Evolutionary conservation across 805 yeast genomes (phyloP), one percentile per base, ranked within the genome.

Genomic region (Metschnikowia arizonensis): DNA sequence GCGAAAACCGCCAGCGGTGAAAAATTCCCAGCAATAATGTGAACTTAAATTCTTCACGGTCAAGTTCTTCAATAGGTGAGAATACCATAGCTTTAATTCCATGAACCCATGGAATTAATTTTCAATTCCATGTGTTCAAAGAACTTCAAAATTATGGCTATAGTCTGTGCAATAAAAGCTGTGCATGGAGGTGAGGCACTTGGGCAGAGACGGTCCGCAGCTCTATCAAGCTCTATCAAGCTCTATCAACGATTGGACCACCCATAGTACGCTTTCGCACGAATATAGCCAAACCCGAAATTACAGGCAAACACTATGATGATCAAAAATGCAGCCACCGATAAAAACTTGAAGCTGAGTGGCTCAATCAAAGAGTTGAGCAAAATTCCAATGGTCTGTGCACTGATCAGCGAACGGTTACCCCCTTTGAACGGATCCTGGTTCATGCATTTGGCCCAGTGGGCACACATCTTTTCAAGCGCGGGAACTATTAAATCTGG

Each of bases 371-470:
- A 68, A 0, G 83, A 76, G 54, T 83, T 82, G 9, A 83, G 53
- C 12, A 84, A 66, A 40, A 77, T 63, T 0, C 89, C 90, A 2
- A 85, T 53, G 0, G 83, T 75, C 45, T 78, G 80, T 1, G 87
- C 86, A 48, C 81, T 75, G 10, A 83, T 66, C 35, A 74, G 70
- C 1, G 87, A 72, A 31, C 57, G 59, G 53, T 80, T 74, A 3
- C 82, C 79, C 44, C 61, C 50, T 56, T 72, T 59, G 54, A 66
- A 53, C 3, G 80, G 78, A 45, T 81, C 78, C 53, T 79, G 77
- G 40, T 70, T 70, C 85, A 83, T 82, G 58, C 91, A 84, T 37
- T 72, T 71, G 42, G 72, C 76, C 89, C 88, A 85, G 46, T 72
- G 66, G 12, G 69, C 64, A 61, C 93, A 85, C 31, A 72, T 68